Conservation (phyloP, 2,329 filamentous ascomycete genomes). For the Dactylonectria estremocensis region DNA sequence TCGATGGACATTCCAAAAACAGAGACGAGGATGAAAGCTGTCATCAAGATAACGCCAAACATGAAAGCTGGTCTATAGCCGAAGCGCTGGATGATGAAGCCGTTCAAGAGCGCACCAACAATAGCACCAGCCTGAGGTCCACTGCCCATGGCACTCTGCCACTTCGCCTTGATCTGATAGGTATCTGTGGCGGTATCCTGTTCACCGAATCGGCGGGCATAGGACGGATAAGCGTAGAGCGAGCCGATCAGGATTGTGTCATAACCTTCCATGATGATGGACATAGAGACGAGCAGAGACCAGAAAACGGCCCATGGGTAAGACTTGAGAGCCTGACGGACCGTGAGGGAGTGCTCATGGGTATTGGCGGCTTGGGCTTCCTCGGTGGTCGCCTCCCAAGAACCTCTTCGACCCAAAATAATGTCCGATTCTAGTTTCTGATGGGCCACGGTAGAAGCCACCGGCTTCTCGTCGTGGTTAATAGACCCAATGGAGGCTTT, state of each 20-base stretch:
- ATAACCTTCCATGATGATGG: slow-evolving; percentile 57
- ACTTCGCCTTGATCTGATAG: slow-evolving; percentile 25
- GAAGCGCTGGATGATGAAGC: slow-evolving; percentile 46
- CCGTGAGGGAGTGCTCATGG: slow-evolving; percentile 36
- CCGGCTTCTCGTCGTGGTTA: too few species aligned
- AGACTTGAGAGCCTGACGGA: slow-evolving; percentile 36
- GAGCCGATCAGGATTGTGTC: slow-evolving; percentile 48
- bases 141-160: slow-evolving; percentile 26
- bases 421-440: not conserved
- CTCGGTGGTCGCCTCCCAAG: slow-evolving; percentile 1
- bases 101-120: slow-evolving; percentile 16
- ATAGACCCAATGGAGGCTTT: too few species aligned
- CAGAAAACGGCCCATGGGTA: slow-evolving; percentile 51
- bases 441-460: too few species aligned
- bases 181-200: not conserved
- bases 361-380: slow-evolving; percentile 15
- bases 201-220: slow-evolving; percentile 6
- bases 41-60: slow-evolving; percentile 53
- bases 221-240: slow-evolving; percentile 49
- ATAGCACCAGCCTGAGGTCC: slow-evolving; percentile 9
- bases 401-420: too few species aligned
- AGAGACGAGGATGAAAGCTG: slow-evolving; percentile 58
- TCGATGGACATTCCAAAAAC: slow-evolving; percentile 61
- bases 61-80: slow-evolving; percentile 53
- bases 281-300: slow-evolving; percentile 49